These are phyloP conservation scores for Dactylonectria estremocensis DNA, from an alignment of 2,329 filamentous ascomycete species.

Conservation along the genomic window DNA sequence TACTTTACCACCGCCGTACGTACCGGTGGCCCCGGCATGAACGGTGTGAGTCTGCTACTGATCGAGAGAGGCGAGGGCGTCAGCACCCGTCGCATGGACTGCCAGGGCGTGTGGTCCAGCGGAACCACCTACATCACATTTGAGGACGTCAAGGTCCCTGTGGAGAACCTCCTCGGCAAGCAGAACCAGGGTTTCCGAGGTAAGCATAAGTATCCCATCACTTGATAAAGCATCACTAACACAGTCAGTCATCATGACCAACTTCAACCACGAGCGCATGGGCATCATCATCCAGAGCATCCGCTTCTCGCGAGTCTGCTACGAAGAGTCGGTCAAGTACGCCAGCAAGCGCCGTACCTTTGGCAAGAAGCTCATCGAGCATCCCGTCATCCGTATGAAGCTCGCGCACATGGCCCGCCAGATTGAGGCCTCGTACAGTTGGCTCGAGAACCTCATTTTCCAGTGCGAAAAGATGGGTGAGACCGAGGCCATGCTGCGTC, in stretches of 20 bases:
- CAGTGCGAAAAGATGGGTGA: constrained; percentile 95
- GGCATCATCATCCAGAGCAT: constrained; percentile 98
- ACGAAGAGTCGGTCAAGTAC: constrained; percentile 96
- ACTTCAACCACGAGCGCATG: constrained; percentile 99
- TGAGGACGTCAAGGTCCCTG: constrained; percentile 98
- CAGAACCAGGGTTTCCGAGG: constrained; percentile 97
- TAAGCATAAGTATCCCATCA: constrained; percentile 50
- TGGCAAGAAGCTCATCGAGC: constrained; percentile 95
- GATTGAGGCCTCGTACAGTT: constrained; percentile 96
- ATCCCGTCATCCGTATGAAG: constrained; percentile 97
- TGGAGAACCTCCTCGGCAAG: constrained; percentile 98
- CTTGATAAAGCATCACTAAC: constrained; percentile 32
- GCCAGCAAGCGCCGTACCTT: constrained; percentile 98
- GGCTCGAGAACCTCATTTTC: constrained; percentile 95
- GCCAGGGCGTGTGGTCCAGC: constrained; percentile 95
- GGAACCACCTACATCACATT: constrained; percentile 99
- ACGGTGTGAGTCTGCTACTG: constrained; percentile 89
- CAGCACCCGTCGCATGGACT: constrained; percentile 95
- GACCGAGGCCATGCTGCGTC: constrained; percentile 94
- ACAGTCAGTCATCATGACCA: constrained; percentile 90
- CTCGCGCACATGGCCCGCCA: constrained; percentile 98
- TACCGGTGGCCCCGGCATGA: constrained; percentile 91
- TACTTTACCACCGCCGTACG: constrained; percentile 98
- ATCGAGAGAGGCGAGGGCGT: constrained; percentile 94
- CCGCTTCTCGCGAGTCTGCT: constrained; percentile 96